Conservation (phyloP, 768 basidiomycete species). For the Leccinum boreale region DNA sequence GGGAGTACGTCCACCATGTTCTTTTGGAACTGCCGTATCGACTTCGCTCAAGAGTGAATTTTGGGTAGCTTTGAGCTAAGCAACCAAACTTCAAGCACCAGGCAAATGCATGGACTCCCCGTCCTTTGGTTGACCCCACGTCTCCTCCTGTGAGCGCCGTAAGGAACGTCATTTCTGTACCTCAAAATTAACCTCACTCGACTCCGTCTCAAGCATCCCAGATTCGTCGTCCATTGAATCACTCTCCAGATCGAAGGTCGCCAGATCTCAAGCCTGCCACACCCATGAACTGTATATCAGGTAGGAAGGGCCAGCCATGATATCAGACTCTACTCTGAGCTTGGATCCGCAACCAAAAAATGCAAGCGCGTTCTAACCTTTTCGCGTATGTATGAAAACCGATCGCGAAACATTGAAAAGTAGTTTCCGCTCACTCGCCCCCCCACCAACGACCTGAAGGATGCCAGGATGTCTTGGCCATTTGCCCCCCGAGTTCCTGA, state of each 20-base stretch:
- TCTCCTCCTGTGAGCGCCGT: constrained; percentile 1
- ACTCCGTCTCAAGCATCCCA: background rate
- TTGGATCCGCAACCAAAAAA: background rate
- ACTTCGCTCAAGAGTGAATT: background rate
- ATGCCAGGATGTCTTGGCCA: background rate
- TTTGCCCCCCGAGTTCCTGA: background rate
- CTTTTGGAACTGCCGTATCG: background rate
- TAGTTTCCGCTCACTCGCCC: background rate
- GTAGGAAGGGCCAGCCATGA: background rate
- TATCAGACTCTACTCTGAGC: background rate
- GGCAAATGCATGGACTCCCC: background rate
- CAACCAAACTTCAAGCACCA: background rate
- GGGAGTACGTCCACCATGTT: too few relatives aligned
- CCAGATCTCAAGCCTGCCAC: background rate
- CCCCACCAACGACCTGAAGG: background rate
- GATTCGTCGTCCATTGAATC: background rate
- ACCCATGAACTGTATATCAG: background rate
- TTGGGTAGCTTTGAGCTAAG: background rate
- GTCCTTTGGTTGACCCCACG: background rate
- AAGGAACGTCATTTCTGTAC: constrained; percentile 4
- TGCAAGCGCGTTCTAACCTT: background rate
- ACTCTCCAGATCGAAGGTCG: background rate
- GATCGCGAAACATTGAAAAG: background rate
- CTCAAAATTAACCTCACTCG: background rate
- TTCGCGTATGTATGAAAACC: background rate